Conservation (phyloP, 257 asterid species). For the Solanum corneliomulleri region DNA sequence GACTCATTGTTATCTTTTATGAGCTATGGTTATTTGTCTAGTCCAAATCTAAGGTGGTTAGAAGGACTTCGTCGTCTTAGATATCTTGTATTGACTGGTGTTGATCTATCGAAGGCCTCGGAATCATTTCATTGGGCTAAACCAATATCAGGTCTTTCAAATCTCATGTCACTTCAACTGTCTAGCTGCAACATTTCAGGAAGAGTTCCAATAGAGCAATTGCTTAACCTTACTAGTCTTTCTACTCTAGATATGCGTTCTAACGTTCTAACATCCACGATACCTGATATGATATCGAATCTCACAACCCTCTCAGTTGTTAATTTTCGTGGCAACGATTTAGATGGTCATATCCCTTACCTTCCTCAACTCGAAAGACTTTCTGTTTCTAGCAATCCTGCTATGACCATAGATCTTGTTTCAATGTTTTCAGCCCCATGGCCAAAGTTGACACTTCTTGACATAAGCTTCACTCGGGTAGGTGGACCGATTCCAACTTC, state of each 20-base stretch:
- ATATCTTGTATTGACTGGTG: neutral
- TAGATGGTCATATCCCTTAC: constrained; percentile 2
- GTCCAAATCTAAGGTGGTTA: constrained; percentile 5
- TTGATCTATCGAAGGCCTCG: neutral
- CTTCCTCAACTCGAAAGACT: neutral
- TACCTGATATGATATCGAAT: neutral
- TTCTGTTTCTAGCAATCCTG: neutral
- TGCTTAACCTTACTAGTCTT: constrained; percentile 1
- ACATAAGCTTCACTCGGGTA: neutral
- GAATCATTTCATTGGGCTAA: neutral
- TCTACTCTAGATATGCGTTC: neutral
- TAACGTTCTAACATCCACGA: neutral
- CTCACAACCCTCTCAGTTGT: neutral
- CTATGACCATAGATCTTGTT: neutral
- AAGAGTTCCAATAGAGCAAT: neutral
- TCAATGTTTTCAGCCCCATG: neutral
- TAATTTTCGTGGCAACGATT: neutral
- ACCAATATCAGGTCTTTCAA: neutral
- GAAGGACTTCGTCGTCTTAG: neutral
- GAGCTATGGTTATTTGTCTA: neutral
- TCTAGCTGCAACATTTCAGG: constrained; percentile 1
- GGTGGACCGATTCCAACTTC: neutral
- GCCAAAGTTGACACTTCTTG: neutral
- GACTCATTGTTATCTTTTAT: neutral
- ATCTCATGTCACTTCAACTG: neutral